Conservation (phyloP, 495 filamentous ascomycete genomes). For the Lophium mytilinum region DNA sequence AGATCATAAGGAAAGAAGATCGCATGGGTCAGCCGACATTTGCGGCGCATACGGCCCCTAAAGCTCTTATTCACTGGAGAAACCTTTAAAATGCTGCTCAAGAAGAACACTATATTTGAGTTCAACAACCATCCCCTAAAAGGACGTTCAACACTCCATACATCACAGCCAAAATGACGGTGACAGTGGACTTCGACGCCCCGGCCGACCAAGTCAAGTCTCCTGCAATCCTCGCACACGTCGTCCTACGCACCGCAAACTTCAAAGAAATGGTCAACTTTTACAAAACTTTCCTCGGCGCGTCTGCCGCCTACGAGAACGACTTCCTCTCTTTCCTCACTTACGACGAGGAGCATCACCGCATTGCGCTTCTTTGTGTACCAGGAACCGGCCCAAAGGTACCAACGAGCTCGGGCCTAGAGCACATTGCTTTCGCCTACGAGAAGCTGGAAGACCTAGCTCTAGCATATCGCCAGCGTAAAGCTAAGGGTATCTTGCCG, state of each 20-base stretch:
- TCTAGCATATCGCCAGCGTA: conserved; percentile 20
- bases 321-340: conserved; percentile 32
- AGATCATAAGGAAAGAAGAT: too few relatives aligned
- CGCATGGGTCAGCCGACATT: too few relatives aligned
- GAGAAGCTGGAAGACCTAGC: conserved; percentile 27
- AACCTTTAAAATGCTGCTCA: too few relatives aligned
- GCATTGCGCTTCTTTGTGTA: conserved; percentile 34
- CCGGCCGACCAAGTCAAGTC: neutral
- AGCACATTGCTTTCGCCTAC: conserved; percentile 39
- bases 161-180: neutral
- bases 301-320: conserved; percentile 7
- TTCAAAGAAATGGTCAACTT: conserved; percentile 29
- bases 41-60: too few relatives aligned
- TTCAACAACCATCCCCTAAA: too few relatives aligned
- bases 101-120: too few relatives aligned
- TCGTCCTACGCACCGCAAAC: conserved; percentile 27
- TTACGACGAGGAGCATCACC: conserved; percentile 44
- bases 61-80: too few relatives aligned
- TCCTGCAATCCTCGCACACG: conserved; percentile 9
- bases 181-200: neutral
- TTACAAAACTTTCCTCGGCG: conserved; percentile 34
- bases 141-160: too few relatives aligned
- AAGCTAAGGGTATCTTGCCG: conserved; percentile 33
- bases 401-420: conserved; percentile 26
- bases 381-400: conserved; percentile 22